Conservation (phyloP, 441 rosid species). For the Populus hybrid region DNA sequence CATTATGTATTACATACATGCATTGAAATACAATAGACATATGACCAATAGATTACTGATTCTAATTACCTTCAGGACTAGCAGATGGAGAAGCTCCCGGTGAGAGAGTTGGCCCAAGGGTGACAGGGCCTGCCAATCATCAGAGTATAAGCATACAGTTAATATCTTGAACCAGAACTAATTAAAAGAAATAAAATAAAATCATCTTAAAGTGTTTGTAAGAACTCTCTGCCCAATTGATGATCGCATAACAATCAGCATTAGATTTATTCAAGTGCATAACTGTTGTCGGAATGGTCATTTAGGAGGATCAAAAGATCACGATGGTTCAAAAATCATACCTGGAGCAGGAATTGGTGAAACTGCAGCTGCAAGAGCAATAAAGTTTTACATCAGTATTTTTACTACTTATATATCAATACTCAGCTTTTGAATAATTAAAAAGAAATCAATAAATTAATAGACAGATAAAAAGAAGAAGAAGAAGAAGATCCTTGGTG, state of each 20-base stretch:
- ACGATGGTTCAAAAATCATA: conserved; percentile 2
- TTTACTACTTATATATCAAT: background rate
- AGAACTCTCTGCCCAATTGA: background rate
- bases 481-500: background rate
- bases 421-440: background rate
- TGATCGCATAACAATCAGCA: background rate
- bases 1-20: background rate
- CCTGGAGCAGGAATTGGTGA: conserved; percentile 82
- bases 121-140: conserved; percentile 33
- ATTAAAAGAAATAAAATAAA: too few species aligned
- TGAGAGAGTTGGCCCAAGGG: conserved; percentile 35
- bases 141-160: background rate
- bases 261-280: background rate
- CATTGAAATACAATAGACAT: background rate
- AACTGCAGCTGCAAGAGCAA: conserved; percentile 42
- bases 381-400: conserved; percentile 4
- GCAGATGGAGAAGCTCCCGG: conserved; percentile 39
- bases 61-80: conserved; percentile 41
- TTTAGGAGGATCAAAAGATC: background rate
- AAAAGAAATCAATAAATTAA: background rate
- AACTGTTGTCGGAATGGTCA: background rate
- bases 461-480: background rate
- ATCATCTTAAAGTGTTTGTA: background rate
- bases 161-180: too few species aligned
- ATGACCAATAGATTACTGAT: background rate